Conservation (phyloP, 257 asterid genomes). For the Rauvolfia tetraphylla region DNA sequence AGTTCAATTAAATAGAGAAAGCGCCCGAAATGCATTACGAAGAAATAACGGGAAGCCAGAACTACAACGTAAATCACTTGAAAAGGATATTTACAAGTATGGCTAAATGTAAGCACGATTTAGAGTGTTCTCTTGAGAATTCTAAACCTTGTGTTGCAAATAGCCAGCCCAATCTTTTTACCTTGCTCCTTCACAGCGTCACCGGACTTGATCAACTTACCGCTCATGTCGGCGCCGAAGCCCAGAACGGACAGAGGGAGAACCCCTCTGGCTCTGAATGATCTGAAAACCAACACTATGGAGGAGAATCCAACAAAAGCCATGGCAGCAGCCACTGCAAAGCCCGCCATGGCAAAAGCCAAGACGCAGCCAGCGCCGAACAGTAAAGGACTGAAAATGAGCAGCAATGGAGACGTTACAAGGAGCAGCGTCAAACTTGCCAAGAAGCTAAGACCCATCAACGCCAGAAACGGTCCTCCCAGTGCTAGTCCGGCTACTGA, state of each 20-base stretch:
- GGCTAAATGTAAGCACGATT: neutral
- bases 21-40: too few species aligned
- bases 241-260: too few species aligned
- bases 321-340: conserved; percentile 8
- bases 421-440: conserved; percentile 10
- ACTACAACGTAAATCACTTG: too few species aligned
- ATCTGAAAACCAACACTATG: conserved; percentile 6
- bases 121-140: conserved; percentile 7
- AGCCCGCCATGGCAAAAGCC: conserved; percentile 6
- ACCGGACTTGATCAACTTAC: neutral
- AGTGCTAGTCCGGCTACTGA: conserved; percentile 14
- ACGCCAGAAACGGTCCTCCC: conserved; percentile 18
- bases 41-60: too few species aligned
- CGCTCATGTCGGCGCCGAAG: neutral
- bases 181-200: neutral
- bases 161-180: conserved; percentile 12
- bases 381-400: conserved; percentile 21
- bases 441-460: conserved; percentile 23
- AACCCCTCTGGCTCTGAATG: neutral
- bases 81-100: too few species aligned
- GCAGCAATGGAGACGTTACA: conserved; percentile 17
- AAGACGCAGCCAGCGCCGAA: conserved; percentile 17
- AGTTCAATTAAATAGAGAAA: too few species aligned
- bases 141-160: conserved; percentile 9
- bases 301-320: conserved; percentile 2